Base-by-base conservation (phyloP, 2,329 filamentous ascomycete species). In the Monosporascus sp. region DNA sequence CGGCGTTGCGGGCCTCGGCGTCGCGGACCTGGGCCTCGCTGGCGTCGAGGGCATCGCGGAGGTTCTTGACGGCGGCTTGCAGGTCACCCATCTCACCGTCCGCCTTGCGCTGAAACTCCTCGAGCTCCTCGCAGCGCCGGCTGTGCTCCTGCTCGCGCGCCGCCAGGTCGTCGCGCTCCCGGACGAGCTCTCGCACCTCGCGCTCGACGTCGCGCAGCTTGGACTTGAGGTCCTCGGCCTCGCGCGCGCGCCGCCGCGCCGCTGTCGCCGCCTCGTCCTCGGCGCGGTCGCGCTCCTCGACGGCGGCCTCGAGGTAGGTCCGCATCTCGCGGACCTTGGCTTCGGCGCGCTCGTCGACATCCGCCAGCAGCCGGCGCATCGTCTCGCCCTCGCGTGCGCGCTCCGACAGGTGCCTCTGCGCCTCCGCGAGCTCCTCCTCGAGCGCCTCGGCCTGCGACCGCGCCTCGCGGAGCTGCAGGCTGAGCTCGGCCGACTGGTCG, bases 261-360 rank as follows among this genome's bases (percentile, higher is more conserved):
- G 89, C 79, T 0, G 85, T 88, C 63, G 84, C 90, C 3, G 90
- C 85, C 71, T 97, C 92, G 57, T 97, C 92, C 70, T 99, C 93
- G 2, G 91, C 86, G 2, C 90, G 84, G 67, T 99, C 94, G 18
- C 94, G 84, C 70, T 99, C 94, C 68, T 97, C 92, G n/a, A 96
- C 81, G 0, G 92, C 92, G 1, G 89, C 79, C 64, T 97, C 93
- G 79, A 97, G 87, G 2, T 88, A 84, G 53, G 90, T 85, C 51
- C 90, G 87, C 85, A 96, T 94, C 59, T 97, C 93, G 27, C 90
- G 85, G 18, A 96, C 82, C 64, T 90, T 89, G 55, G 77, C 77
- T 59, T 97, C 92, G 1, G 92, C 85, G 9, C 89, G 81, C 55
- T 88, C 83, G 68, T 97, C 90, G 8, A 92, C 89, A 59, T 97